phyloP scores from a whole-genome alignment of 495 filamentous ascomycete genomes.

The Cryomyces minteri region DNA sequence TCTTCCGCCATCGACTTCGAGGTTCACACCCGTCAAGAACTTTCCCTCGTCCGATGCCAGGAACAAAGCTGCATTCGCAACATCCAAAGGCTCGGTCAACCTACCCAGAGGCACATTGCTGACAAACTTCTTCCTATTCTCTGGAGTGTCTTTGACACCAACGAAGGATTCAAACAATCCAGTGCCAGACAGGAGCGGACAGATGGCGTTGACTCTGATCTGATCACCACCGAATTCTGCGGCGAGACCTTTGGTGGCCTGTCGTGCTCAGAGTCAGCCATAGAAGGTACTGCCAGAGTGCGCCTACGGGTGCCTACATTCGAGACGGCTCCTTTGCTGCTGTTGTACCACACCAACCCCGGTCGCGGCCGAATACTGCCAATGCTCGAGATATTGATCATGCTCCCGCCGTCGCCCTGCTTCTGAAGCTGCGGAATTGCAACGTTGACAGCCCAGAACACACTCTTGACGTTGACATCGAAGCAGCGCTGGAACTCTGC shows the following conservation, averaged over 20 bases:
- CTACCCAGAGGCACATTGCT: slow-evolving; percentile 35
- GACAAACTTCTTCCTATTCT: slow-evolving; percentile 49
- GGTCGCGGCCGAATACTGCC: slow-evolving; percentile 12
- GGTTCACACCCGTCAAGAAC: slow-evolving; percentile 14
- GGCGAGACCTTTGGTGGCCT: slow-evolving; percentile 39
- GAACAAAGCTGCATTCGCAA: slow-evolving; percentile 15
- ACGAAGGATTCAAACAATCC: slow-evolving; percentile 47
- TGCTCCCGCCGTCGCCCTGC: slow-evolving; percentile 9
- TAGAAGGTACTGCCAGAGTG: no score
- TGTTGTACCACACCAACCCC: slow-evolving; percentile 14
- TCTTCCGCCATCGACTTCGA: slow-evolving; percentile 15
- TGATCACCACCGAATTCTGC: slow-evolving; percentile 47
- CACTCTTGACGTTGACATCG: slow-evolving; percentile 46
- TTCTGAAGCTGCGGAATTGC: slow-evolving; percentile 11
- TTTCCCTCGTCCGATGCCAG: slow-evolving; percentile 17
- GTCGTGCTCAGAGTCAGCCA: background rate
- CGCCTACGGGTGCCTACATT: slow-evolving; percentile 1
- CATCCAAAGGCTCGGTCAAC: slow-evolving; percentile 12
- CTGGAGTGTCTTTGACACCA: slow-evolving; percentile 45
- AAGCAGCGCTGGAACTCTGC: slow-evolving; percentile 49
- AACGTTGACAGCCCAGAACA: slow-evolving; percentile 23
- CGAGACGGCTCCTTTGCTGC: slow-evolving; percentile 12
- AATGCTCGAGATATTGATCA: slow-evolving; percentile 14
- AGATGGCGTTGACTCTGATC: slow-evolving; percentile 46
- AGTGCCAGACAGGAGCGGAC: slow-evolving; percentile 41